Base-by-base conservation (phyloP, 108 stramenopile genomes). In the Discostella pseudostelligera region DNA sequence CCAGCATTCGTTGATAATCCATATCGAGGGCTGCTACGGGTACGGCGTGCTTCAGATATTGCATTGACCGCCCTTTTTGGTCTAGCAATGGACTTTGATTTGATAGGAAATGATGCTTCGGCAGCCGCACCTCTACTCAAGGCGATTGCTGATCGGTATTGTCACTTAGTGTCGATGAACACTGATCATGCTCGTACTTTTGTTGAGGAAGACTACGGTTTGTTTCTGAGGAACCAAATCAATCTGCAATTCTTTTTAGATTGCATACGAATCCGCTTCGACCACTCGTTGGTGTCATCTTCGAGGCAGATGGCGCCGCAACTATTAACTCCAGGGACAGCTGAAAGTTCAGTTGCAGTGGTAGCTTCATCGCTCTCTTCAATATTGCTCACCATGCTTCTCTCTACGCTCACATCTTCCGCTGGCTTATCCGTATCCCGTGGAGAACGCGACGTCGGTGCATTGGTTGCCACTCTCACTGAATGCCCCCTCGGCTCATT, bases 201-300 rank as follows among this genome's bases (percentile, higher is more conserved):
- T 4, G 55, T 56, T 16, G 61, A 44, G 19, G 59, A 60, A 21
- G 61, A 62, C 17, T 82, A 82, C 39, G 81, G 81, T 5, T 54
- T 43, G 9, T 49, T 94, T 14, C 22, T 94, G 39, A 70, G 93
- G 25, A 86, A 83, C 69, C 89, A 94, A 60, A 74, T 92, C 8
- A 85, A 87, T 50, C 80, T 92, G 6, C 93, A 94, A 61, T 86
- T 76, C 48, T 84, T 92, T 63, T 78, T 94, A 74, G 93, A 94
- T 69, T 71, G 56, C 20, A 62, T 94, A 13, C 65, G 81, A 12
- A 58, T 81, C 51, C 76, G 83, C 12, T 80, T 89, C 42, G 67
- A 81, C 14, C 45, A 66, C 46, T 66, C 69, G 14, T 65, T 70
- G n/a, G 51, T 57, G 21, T 42, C 14, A 11, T 19, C 36, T 12